Evolutionary conservation across 441 rosid species (phyloP).

Genomic region (Melastoma candidum): DNA sequence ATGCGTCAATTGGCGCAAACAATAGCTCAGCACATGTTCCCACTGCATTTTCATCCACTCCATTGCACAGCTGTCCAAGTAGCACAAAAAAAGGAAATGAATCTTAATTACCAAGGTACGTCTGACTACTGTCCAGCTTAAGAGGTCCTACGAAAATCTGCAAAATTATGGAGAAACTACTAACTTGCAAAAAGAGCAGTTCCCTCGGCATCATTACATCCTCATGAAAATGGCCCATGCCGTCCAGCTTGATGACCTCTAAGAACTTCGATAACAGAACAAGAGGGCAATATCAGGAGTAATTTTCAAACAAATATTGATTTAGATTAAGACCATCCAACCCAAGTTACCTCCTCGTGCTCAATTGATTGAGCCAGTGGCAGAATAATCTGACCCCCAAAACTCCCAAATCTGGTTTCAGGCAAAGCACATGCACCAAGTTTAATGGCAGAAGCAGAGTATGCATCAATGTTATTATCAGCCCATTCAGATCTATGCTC

Average conservation of each 20-base stretch:
- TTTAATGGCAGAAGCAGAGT: conserved; percentile 88
- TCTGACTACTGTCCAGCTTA: no score
- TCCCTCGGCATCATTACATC: conserved; percentile 80
- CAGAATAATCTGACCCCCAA: conserved; percentile 83
- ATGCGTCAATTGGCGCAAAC: conserved; percentile 94
- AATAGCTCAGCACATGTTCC: conserved; percentile 96
- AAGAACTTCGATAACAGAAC: conserved; percentile 32
- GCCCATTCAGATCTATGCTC: conserved; percentile 99
- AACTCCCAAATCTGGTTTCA: conserved; percentile 70
- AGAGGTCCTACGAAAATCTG: no score
- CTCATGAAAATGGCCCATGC: conserved; percentile 75
- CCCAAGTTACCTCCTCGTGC: conserved; percentile 69
- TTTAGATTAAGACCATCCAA: conserved; percentile 1
- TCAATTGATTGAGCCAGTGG: conserved; percentile 91
- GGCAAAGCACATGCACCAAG: conserved; percentile 77
- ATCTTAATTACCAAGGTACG: no score
- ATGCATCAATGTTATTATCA: conserved; percentile 85
- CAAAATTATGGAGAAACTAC: conserved; percentile 9
- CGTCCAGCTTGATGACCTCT: conserved; percentile 91
- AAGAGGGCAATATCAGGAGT: background rate
- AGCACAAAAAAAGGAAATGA: background rate
- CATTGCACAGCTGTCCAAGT: conserved; percentile 67
- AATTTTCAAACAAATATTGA: background rate
- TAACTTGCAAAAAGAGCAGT: conserved; percentile 80
- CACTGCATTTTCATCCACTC: conserved; percentile 87